Evolutionary conservation across 2,329 filamentous ascomycete genomes (phyloP).

Genomic region (Scedosporium boydii): DNA sequence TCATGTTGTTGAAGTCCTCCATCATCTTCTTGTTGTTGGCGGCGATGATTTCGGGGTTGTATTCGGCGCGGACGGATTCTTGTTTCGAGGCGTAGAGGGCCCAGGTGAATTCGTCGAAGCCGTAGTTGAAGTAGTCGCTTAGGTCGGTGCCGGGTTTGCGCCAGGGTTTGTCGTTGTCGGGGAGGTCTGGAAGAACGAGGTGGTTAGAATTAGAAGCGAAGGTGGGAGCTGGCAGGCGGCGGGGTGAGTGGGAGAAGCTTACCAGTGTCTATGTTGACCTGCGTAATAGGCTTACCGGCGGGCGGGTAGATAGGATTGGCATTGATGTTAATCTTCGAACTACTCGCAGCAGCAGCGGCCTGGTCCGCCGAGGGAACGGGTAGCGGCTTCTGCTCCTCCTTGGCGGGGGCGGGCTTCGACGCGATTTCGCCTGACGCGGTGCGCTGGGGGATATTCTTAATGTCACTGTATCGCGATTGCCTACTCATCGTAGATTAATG

Average conservation of each 20-base stretch:
- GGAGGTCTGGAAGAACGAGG: conserved; percentile 43
- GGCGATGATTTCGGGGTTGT: conserved; percentile 55
- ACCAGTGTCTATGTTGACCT: conserved; percentile 64
- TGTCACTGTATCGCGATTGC: conserved; percentile 54
- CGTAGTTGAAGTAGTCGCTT: conserved; percentile 98
- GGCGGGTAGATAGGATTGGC: conserved; percentile 69
- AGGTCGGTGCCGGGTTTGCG: conserved; percentile 87
- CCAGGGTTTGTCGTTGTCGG: conserved; percentile 87
- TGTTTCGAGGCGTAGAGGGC: conserved; percentile 88
- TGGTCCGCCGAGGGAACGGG: conserved; percentile 29
- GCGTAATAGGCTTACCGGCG: conserved; percentile 73
- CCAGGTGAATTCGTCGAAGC: conserved; percentile 98
- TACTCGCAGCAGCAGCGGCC: conserved; percentile 58
- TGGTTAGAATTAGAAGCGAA: background rate
- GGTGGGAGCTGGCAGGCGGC: too few relatives aligned
- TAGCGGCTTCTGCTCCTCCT: conserved; percentile 28
- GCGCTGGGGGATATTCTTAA: conserved; percentile 54
- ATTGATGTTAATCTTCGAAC: conserved; percentile 78
- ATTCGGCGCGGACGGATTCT: conserved; percentile 66
- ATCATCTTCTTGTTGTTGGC: conserved; percentile 70
- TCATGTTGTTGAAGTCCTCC: conserved; percentile 58
- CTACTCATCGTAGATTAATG: conserved; percentile 20
- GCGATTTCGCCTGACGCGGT: conserved; percentile 42
- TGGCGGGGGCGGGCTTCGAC: conserved; percentile 36
- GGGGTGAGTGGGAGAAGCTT: too few relatives aligned